Evolutionary conservation across 2,329 filamentous ascomycete genomes (phyloP).

Genomic region (Neurospora sp.): DNA sequence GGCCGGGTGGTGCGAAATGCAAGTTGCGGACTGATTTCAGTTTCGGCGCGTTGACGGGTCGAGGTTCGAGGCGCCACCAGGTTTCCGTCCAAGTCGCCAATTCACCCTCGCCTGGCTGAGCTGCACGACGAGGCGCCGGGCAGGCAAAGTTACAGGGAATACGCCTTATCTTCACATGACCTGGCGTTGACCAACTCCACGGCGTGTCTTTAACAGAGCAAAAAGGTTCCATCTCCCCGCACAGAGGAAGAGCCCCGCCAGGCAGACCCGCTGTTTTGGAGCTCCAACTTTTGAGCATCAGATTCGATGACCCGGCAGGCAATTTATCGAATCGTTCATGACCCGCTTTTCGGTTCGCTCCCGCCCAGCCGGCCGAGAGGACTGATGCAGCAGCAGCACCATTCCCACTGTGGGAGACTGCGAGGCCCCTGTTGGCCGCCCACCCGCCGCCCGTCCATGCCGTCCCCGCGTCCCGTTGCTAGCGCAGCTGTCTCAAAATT

Average conservation of each 20-base stretch:
- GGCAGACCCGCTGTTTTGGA: background rate
- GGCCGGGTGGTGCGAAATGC: background rate
- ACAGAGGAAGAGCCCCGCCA: background rate
- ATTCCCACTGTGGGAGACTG: background rate
- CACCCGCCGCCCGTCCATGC: background rate
- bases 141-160: background rate
- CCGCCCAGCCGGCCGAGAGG: background rate
- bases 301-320: background rate
- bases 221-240: background rate
- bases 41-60: background rate
- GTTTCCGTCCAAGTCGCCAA: background rate
- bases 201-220: background rate
- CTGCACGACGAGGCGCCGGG: background rate
- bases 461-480: background rate
- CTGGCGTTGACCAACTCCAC: background rate
- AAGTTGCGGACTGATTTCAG: background rate
- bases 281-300: background rate
- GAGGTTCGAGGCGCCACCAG: background rate
- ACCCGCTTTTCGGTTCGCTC: background rate
- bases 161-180: background rate
- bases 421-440: background rate
- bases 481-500: slow-evolving; percentile 13
- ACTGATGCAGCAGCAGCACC: background rate
- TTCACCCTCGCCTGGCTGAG: background rate
- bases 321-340: background rate